Evolutionary conservation across 306 rosid species (phyloP), one percentile per base, ranked within the genome.

Genomic region (Prunus fruticosa): DNA sequence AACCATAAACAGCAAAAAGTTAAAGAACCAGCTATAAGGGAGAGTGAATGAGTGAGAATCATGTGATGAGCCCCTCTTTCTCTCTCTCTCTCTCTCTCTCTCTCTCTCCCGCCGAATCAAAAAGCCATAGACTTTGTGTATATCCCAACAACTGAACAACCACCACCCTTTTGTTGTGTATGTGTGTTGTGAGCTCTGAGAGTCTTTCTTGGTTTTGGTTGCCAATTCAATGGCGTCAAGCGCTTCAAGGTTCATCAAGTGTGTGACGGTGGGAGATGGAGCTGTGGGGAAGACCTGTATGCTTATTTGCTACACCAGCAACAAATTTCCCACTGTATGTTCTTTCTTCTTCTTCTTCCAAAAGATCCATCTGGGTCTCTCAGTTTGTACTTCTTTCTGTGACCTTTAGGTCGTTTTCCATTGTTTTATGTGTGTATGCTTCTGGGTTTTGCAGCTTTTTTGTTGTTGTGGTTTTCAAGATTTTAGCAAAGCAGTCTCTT

Each of bases 211-310:
- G 78, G 64, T 68, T 69, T 68, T 50, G 22, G 13, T 64, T 49
- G 11, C 16, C 19, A 49, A 11, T 79, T 69, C 86, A 75, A 93
- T 93, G 97, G 90, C 96, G 73, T 80, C 97, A 46, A 87, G 85
- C 76, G 96, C 87, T 80, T 93, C 97, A 43, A 89, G 85, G 91
- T 93, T 93, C 89, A 90, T 93, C 82, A 93, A 93, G 81, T 93
- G 98, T 71, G 98, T 93, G 22, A 93, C 96, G 0, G 96, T 93
- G 15, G 98, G 98, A 72, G 98, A 93, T 71, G 98, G 98, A 32
- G 96, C 96, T 72, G 96, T 93, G 11, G 98, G 98, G 38, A 93
- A 93, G 82, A 93, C 98, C 56, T 90, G 94, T 85, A 93, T 93
- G 98, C 98, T 93, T 15, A 93, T 93, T 46, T 93, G 96, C 88